Conservation (phyloP, 148 eudicot species). For the Nyssa sinensis region DNA sequence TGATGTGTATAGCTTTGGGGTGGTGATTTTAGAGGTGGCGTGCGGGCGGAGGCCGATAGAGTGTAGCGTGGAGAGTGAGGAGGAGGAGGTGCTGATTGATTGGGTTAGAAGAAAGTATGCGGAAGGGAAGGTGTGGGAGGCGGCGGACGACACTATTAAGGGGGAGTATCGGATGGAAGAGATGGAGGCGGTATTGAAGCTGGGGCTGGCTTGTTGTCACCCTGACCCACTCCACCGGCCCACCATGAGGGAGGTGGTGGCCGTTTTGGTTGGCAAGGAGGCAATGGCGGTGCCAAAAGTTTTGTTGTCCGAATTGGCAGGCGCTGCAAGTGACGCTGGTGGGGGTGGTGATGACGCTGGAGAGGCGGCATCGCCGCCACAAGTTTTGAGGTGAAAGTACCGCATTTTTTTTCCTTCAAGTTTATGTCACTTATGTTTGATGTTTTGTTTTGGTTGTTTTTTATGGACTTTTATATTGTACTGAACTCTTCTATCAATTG, state of each 20-base stretch:
- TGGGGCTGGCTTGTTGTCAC: no score
- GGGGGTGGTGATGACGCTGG: constrained; percentile 4
- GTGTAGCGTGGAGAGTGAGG: constrained; percentile 26
- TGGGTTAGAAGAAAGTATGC: constrained; percentile 42
- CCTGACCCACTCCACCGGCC: no score
- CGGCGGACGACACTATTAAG: constrained; percentile 38
- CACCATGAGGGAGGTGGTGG: no score
- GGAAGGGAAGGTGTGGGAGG: no score
- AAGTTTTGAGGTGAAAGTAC: no score
- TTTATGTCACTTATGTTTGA: no score
- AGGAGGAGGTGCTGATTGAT: constrained; percentile 49
- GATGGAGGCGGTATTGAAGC: no score
- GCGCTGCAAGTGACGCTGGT: neutral
- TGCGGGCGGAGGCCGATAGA: constrained; percentile 49
- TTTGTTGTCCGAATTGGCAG: constrained; percentile 23
- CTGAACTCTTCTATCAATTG: no score
- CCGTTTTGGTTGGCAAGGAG: constrained; percentile 35
- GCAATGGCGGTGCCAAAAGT: constrained; percentile 19
- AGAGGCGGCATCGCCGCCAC: neutral
- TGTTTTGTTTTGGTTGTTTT: no score
- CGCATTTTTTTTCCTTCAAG: no score
- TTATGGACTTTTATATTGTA: no score
- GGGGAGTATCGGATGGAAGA: constrained; percentile 41
- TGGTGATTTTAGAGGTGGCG: constrained; percentile 54
- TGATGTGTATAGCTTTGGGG: no score